phyloP scores from a whole-genome alignment of 2,329 filamentous ascomycete species.

The Colletotrichum sansevieriae region DNA sequence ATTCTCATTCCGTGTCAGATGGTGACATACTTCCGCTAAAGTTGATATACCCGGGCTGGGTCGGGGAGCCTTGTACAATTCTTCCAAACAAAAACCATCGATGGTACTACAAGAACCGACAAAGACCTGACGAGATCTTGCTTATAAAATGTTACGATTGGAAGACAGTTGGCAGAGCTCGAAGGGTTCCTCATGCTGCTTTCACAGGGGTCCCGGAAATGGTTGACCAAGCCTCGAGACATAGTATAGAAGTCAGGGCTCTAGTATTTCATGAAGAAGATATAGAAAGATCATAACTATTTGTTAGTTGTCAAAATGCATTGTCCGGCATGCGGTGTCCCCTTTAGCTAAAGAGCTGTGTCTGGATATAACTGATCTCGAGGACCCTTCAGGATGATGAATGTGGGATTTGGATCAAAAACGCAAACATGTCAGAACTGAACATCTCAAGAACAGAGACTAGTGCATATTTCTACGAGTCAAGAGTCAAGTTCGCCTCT shows the following conservation, averaged over 20 bases:
- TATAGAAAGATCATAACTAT: not conserved
- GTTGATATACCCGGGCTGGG: slow-evolving; percentile 51
- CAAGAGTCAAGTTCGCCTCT: too few species aligned
- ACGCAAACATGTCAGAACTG: too few species aligned
- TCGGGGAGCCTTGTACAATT: slow-evolving; percentile 54
- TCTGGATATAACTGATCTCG: too few species aligned
- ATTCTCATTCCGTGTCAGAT: slow-evolving; percentile 52
- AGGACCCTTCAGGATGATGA: too few species aligned
- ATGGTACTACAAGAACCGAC: slow-evolving; percentile 66
- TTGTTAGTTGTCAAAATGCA: too few species aligned
- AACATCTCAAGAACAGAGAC: too few species aligned
- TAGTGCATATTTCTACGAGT: too few species aligned
- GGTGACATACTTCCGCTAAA: slow-evolving; percentile 53
- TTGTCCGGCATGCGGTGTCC: too few species aligned
- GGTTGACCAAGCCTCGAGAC: slow-evolving; percentile 2
- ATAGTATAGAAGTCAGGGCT: slow-evolving; percentile 17
- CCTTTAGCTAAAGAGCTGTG: too few species aligned
- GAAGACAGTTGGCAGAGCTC: slow-evolving; percentile 17
- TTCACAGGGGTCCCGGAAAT: slow-evolving; percentile 21
- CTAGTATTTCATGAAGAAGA: slow-evolving; percentile 19
- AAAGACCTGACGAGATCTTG: slow-evolving; percentile 67
- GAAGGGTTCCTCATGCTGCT: slow-evolving; percentile 20
- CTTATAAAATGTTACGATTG: slow-evolving; percentile 74
- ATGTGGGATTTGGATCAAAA: too few species aligned
- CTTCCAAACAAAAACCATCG: slow-evolving; percentile 51